Base-by-base conservation (phyloP, 192 early-diverging fungal genomes). In the Obelidium mucronatum region DNA sequence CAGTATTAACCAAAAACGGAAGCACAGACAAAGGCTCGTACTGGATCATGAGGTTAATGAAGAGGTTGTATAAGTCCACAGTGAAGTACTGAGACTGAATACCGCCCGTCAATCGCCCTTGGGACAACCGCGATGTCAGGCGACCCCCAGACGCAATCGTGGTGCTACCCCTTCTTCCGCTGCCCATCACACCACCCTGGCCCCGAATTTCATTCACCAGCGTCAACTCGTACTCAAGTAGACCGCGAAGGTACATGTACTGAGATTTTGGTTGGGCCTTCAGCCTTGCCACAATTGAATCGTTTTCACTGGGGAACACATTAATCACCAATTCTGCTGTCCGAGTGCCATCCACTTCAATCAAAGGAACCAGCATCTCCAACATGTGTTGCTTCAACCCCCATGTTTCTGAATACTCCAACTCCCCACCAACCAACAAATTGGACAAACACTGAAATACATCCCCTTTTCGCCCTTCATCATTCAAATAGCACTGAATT, bases 401-500 rank as follows among this genome's bases (percentile, higher is more conserved):
- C 3, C 51, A 48, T 17, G 28, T 44, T 59, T 81, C 76, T 40
- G 56, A 30, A 30, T 71, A 67, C 30, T 78, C 67, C 35, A 80
- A 59, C 22, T 13, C 55, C 6, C 58, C 79, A 11, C 48, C 68
- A 1, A 33, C 5, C 19, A 80, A 53, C 17, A 84, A 52, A 0
- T 78, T 66, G 1, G 65, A 8, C 22, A 80, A 17, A 53, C 60
- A 72, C 4, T 34, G 17, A 64, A 81, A 81, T 31, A 75, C 35
- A 60, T 80, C 73, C 22, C 28, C 19, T 17, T 33, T 22, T 11
- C 80, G 67, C 24, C 11, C 19, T 0, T 64, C 63, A 68, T 87
- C 85, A 19, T 67, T 30, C 58, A 87, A 35, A 60, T 81, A 87
- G 44, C 75, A 83, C 6, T 64, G 28, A 13, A 87, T 42, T 2